A percentile compares a stretch with the other conserved stretches of the same genome.
phyloP scores from a whole-genome alignment of 768 basidiomycete species.

The Russula griseocarnosa region DNA sequence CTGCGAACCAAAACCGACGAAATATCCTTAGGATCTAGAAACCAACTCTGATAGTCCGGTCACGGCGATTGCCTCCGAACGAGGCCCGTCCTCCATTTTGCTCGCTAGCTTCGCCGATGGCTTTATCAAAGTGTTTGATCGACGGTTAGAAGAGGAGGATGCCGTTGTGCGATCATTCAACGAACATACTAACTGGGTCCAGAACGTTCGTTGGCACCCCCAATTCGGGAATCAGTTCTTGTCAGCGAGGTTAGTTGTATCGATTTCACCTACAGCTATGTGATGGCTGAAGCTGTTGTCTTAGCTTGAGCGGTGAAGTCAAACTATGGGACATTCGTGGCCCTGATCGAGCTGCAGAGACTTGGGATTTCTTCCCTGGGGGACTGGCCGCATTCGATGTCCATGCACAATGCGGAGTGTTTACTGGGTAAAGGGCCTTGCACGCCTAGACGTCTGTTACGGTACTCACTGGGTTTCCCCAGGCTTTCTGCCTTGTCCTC shows the following conservation, averaged over 20 bases:
- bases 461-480: not conserved
- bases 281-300: slow-evolving; percentile 9
- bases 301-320: slow-evolving; percentile 83
- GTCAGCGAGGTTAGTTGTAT: slow-evolving; percentile 74
- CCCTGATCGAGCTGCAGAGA: slow-evolving; percentile 51
- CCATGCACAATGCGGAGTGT: slow-evolving; percentile 76
- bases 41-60: slow-evolving; percentile 89
- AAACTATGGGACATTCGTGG: slow-evolving; percentile 88
- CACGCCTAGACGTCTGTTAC: not conserved
- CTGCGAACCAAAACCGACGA: not conserved
- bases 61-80: slow-evolving; percentile 78
- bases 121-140: slow-evolving; percentile 83
- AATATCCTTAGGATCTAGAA: slow-evolving; percentile 63
- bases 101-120: slow-evolving; percentile 93
- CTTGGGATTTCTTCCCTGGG: slow-evolving; percentile 60
- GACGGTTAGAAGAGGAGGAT: slow-evolving; percentile 77
- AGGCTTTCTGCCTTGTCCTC: slow-evolving; percentile 50
- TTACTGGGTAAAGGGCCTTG: slow-evolving; percentile 62
- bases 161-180: slow-evolving; percentile 75
- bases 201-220: slow-evolving; percentile 84
- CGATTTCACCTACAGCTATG: slow-evolving; percentile 28
- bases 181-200: slow-evolving; percentile 82
- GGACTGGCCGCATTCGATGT: slow-evolving; percentile 85
- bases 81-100: slow-evolving; percentile 72
- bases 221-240: slow-evolving; percentile 64